Conservation (phyloP, 2,329 filamentous ascomycete genomes). For the Sclerotiophoma versabilis region DNA sequence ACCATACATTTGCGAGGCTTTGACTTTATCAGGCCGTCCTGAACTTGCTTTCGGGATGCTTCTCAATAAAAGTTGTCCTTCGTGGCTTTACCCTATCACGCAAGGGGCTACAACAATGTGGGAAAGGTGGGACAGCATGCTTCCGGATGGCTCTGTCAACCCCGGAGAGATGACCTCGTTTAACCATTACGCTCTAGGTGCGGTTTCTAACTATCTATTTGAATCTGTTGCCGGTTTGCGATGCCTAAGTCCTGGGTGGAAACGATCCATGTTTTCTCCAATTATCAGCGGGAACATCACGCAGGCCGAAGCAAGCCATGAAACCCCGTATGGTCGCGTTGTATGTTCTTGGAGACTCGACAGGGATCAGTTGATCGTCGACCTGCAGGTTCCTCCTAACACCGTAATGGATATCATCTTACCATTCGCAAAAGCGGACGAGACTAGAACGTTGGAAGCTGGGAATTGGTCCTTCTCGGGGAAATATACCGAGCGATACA, state of each 20-base stretch:
- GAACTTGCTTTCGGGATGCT: conserved; percentile 33
- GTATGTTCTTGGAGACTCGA: background rate
- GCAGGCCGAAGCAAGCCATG: background rate
- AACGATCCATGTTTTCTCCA: background rate
- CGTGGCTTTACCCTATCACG: conserved; percentile 58
- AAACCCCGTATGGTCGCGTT: background rate
- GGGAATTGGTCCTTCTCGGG: too few species aligned
- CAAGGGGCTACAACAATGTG: conserved; percentile 58
- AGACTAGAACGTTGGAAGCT: too few species aligned
- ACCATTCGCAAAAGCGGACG: too few species aligned
- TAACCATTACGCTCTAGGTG: conserved; percentile 39
- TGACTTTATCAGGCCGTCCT: conserved; percentile 10
- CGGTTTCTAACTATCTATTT: conserved; percentile 55
- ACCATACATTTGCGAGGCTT: conserved; percentile 13
- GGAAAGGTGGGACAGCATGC: conserved; percentile 60
- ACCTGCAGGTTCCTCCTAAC: background rate
- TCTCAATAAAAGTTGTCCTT: conserved; percentile 52
- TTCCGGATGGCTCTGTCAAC: conserved; percentile 55
- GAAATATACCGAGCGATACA: too few species aligned
- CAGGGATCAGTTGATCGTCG: background rate
- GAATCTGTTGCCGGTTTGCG: background rate
- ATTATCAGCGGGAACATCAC: background rate
- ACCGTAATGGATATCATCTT: too few species aligned
- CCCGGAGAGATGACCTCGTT: conserved; percentile 55
- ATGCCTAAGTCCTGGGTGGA: background rate